Evolutionary conservation across 106 monocot species (phyloP), one percentile per base, ranked within the genome.

Genomic region (Dendrobium nobile): DNA sequence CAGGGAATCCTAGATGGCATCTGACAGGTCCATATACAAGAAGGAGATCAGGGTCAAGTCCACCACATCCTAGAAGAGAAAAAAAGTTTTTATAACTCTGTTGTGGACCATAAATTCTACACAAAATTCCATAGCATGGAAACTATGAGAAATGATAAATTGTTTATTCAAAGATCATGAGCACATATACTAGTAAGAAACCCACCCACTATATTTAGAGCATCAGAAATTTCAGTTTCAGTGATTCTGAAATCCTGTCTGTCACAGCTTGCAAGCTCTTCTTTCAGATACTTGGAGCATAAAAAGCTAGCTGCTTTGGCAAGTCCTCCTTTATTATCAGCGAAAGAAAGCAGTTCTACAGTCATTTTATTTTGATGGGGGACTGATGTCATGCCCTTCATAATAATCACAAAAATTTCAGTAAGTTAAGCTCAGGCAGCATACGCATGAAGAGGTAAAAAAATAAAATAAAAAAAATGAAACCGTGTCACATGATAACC

Each of bases 1-100:
- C 86, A 72, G 96, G 96, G 90, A 96, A 96, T 43, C 96, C 96
- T 78, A 92, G 87, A 81, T 92, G 96, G 55, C 96, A 96, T 84
- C 93, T 90, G 7, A 87, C 93, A 68, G 93, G 90, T 77, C 92
- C 90, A 88, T 89, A 90, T 20, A 93, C 84, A 79, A 96, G 91
- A 59, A 96, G 86, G 27, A 96, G 91, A 78, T 90, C 90, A 72
- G 93, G 93, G 26, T 96, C 90, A 54, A 92, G 88, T 61, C 87
- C 93, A 59, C 88, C 85, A 90, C 58, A 86, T 79, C 96, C 96
- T 96, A 81, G 55, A n/a, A 55, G 41, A 72, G 26, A 19, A 47
- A 58, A n/a, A 55, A 33, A 75, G 17, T 55, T 13, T 43, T 59
- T 64, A 80, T 43, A 24, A 51, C 27, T 47, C 54, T 43, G 7